Percentiles rank a stretch among this genome's conserved stretches.
Conservation (phyloP, 1,284 basidiomycete species). For the Ganoderma boninense region DNA sequence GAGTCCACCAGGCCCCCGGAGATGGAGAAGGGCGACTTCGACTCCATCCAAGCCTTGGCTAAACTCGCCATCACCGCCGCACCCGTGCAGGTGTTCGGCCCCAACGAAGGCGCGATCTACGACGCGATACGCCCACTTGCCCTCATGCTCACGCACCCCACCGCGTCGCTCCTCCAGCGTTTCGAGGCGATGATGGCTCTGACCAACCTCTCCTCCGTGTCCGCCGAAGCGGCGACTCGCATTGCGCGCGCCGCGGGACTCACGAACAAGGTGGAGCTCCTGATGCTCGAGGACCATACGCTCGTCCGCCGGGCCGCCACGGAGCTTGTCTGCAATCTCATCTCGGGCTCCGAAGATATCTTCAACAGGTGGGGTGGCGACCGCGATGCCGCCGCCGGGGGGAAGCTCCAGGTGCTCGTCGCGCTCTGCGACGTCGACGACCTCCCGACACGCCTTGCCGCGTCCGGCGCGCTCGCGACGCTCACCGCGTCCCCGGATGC, state of each 20-base stretch:
- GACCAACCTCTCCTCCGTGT: constrained; percentile 92
- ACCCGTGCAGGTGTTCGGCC: constrained; percentile 90
- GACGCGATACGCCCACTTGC: constrained; percentile 85
- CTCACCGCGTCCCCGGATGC: constrained; percentile 72
- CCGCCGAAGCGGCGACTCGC: constrained; percentile 67
- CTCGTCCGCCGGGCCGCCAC: constrained; percentile 88
- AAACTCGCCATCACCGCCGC: constrained; percentile 94
- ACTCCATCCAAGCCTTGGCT: constrained; percentile 88
- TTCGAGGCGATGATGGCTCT: constrained; percentile 97
- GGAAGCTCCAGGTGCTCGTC: constrained; percentile 83
- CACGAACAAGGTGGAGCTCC: constrained; percentile 77
- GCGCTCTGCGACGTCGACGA: constrained; percentile 89
- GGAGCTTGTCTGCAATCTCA: constrained; percentile 95
- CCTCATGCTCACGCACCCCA: constrained; percentile 71
- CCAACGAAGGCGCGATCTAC: constrained; percentile 77
- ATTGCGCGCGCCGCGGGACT: constrained; percentile 71
- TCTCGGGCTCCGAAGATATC: constrained; percentile 77
- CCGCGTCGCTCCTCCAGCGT: constrained; percentile 79
- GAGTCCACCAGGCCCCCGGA: constrained; percentile 35
- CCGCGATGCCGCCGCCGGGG: constrained; percentile 51
- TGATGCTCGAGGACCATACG: constrained; percentile 85
- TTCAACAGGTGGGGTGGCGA: constrained; percentile 74
- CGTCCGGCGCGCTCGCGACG: constrained; percentile 86
- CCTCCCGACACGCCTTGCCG: constrained; percentile 81
- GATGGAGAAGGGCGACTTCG: constrained; percentile 61